phyloP scores from a whole-genome alignment of 176 grass and related monocot genomes.

The Alloteropsis semialata region DNA sequence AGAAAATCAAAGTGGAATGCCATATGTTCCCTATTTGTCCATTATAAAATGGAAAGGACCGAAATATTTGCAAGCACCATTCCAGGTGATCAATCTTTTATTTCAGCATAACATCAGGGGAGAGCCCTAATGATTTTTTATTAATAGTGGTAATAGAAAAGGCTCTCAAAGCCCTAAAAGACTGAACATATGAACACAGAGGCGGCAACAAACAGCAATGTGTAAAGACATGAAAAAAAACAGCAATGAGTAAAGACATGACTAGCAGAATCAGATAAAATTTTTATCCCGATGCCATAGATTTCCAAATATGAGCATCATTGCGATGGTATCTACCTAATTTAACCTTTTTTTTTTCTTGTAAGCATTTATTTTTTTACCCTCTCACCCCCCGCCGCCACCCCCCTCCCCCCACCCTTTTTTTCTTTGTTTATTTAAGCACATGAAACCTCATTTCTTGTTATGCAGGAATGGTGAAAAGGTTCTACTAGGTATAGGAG shows the following conservation, averaged over 20 bases:
- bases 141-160: too few relatives aligned
- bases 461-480: conserved; percentile 63
- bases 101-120: background rate
- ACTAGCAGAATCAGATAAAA: background rate
- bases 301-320: background rate
- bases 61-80: background rate
- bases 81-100: background rate
- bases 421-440: background rate
- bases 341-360: background rate
- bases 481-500: conserved; percentile 86
- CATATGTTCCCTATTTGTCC: background rate
- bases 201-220: too few relatives aligned
- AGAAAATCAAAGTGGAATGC: background rate
- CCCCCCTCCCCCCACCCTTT: background rate
- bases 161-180: too few relatives aligned
- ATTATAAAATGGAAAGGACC: background rate
- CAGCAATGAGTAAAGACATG: background rate
- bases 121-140: too few relatives aligned
- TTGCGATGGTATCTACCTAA: background rate
- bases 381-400: too few relatives aligned
- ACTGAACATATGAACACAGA: background rate
- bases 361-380: background rate
- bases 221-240: too few relatives aligned
- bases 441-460: conserved; percentile 6
- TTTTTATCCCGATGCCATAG: background rate